phyloP scores from a whole-genome alignment of 2,329 filamentous ascomycete genomes.

The Colletotrichum euphorbiae region DNA sequence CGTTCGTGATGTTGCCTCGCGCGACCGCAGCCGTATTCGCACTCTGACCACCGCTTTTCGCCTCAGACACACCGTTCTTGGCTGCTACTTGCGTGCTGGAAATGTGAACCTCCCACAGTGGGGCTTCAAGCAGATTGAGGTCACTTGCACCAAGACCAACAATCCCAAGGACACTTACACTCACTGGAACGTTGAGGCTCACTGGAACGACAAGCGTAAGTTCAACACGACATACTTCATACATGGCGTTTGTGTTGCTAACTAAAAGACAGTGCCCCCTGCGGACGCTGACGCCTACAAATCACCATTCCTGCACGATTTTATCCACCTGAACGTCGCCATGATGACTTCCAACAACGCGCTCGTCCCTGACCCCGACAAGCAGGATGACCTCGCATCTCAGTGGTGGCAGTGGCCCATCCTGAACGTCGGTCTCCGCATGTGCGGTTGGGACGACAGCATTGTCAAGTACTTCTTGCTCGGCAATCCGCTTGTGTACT shows the following conservation, averaged over 20 bases:
- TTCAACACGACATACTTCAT: constrained; percentile 41
- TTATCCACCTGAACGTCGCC: constrained; percentile 96
- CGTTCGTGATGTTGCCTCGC: constrained; percentile 87
- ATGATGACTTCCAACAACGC: constrained; percentile 99
- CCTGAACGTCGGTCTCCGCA: constrained; percentile 92
- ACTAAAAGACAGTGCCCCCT: constrained; percentile 74
- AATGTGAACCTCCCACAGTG: constrained; percentile 98
- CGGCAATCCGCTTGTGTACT: constrained; percentile 96
- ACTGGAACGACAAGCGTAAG: constrained; percentile 93
- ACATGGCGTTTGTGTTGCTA: constrained; percentile 44
- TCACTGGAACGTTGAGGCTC: constrained; percentile 98
- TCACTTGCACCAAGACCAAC: constrained; percentile 93
- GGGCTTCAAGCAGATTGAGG: constrained; percentile 99
- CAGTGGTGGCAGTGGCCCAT: constrained; percentile 99
- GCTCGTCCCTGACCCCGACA: constrained; percentile 95
- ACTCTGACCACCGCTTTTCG: constrained; percentile 95
- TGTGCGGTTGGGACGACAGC: constrained; percentile 98
- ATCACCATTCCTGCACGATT: constrained; percentile 97
- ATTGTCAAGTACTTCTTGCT: constrained; percentile 99
- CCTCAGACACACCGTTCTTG: constrained; percentile 82
- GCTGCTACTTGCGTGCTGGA: constrained; percentile 94
- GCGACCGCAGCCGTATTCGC: constrained; percentile 84
- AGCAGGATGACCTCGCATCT: constrained; percentile 97
- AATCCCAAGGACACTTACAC: constrained; percentile 94
- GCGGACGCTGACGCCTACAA: constrained; percentile 92